Base-by-base conservation (phyloP, 306 rosid genomes). In the Albizia julibrissin region DNA sequence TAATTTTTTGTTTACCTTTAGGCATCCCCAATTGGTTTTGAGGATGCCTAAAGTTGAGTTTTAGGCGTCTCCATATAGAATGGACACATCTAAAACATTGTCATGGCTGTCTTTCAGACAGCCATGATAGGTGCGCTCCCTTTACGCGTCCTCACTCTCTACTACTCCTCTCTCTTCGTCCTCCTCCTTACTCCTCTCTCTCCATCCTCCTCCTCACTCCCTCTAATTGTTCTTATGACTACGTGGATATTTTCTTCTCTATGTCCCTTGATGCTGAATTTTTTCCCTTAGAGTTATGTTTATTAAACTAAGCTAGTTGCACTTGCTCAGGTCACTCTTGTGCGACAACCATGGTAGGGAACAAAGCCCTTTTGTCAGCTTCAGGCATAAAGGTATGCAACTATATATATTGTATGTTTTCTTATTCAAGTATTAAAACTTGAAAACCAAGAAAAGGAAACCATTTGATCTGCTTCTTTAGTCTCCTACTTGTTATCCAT, bases 141-240 rank as follows among this genome's bases (percentile, higher is more conserved):
- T n/a, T n/a, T n/a, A n/a, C n/a, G n/a, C n/a, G n/a, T n/a, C n/a
- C n/a, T n/a, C n/a, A n/a, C n/a, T n/a, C n/a, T n/a, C n/a, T n/a
- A n/a, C n/a, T n/a, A n/a, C n/a, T n/a, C n/a, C n/a, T n/a, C n/a
- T n/a, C n/a, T n/a, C n/a, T n/a, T n/a, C n/a, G n/a, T n/a, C n/a
- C n/a, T n/a, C n/a, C n/a, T n/a, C n/a, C n/a, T n/a, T n/a, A n/a
- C n/a, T n/a, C n/a, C n/a, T n/a, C n/a, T n/a, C n/a, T n/a, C n/a
- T n/a, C n/a, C n/a, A n/a, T n/a, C n/a, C n/a, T n/a, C n/a, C n/a
- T n/a, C n/a, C n/a, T n/a, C n/a, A n/a, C n/a, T n/a, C n/a, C n/a
- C n/a, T n/a, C n/a, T n/a, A n/a, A n/a, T n/a, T n/a, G 54, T 54
- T 83, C 83, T 10, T 24, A 87, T 89, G 76, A 85, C 89, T 72